Percentiles rank a stretch among this genome's conserved stretches.
Conservation (phyloP, 495 filamentous ascomycete species). For the Annulohypoxylon bovei region DNA sequence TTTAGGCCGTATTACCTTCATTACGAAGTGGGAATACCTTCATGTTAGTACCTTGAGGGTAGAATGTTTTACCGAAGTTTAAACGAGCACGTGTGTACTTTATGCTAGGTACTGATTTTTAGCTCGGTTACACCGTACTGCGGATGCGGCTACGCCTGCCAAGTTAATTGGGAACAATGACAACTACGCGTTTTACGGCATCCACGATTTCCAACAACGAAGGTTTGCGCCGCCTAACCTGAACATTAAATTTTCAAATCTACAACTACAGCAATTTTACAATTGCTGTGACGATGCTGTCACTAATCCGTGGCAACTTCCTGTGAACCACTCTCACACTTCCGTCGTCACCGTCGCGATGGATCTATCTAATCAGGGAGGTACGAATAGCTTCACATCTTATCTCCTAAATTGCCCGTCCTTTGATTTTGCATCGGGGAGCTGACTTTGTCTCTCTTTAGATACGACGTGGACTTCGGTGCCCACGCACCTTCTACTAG, state of each 20-base stretch:
- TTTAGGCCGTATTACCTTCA: neutral
- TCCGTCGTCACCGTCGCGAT: slow-evolving; percentile 6
- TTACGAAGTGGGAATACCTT: neutral
- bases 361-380: slow-evolving; percentile 18
- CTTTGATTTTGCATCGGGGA: neutral
- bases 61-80: slow-evolving; percentile 2
- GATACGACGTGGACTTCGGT: slow-evolving; percentile 57
- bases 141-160: neutral
- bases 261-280: slow-evolving; percentile 1
- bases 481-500: slow-evolving; percentile 60
- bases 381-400: slow-evolving; percentile 2
- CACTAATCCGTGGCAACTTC: neutral
- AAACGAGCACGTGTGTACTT: slow-evolving; percentile 3
- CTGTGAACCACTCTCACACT: slow-evolving; percentile 14
- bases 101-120: neutral
- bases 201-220: neutral
- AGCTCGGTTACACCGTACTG: neutral
- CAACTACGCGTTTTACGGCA: neutral
- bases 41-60: neutral
- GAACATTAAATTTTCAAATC: neutral
- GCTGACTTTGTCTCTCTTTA: slow-evolving; percentile 11
- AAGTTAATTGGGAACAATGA: slow-evolving; percentile 11
- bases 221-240: neutral
- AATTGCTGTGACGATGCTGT: slow-evolving; percentile 23
- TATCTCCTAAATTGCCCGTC: neutral